Conservation (phyloP, 2,329 filamentous ascomycete species). For the Aspergillus novofumigatus region DNA sequence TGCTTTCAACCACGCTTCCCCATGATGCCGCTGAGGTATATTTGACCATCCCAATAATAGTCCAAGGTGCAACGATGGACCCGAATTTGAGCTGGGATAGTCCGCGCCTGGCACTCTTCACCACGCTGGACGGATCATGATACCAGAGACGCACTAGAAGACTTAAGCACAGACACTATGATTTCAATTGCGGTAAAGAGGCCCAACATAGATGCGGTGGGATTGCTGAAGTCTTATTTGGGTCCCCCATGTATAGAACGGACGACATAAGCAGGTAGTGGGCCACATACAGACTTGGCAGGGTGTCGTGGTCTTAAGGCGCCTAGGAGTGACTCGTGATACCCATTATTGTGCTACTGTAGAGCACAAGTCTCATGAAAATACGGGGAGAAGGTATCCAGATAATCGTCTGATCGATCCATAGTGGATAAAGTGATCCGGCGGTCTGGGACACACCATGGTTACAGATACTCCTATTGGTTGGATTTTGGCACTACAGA, state of each 20-base stretch:
- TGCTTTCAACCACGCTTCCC: conserved; percentile 10
- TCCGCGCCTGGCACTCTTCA: not conserved
- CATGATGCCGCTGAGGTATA: conserved; percentile 5
- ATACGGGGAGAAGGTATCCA: conserved; percentile 14
- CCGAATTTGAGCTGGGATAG: conserved; percentile 9
- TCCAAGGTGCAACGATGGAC: conserved; percentile 13
- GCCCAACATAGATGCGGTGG: conserved; percentile 3
- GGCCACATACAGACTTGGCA: conserved; percentile 14
- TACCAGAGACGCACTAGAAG: conserved; percentile 16
- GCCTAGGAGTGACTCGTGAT: conserved; percentile 17
- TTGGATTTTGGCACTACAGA: no score
- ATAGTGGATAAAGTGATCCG: conserved; percentile 3
- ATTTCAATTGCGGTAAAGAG: conserved; percentile 16
- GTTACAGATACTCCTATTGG: not conserved
- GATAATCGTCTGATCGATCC: conserved; percentile 8
- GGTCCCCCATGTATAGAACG: not conserved
- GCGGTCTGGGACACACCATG: not conserved
- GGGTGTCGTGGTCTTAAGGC: conserved; percentile 15
- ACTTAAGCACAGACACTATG: conserved; percentile 13
- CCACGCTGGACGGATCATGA: not conserved
- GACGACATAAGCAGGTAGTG: no score
- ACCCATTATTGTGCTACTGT: not conserved
- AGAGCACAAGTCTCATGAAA: no score
- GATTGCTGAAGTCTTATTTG: conserved; percentile 11
- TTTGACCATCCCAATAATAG: conserved; percentile 11